These are phyloP conservation scores for Hymenoscyphus salicellus DNA, from an alignment of 2,329 filamentous ascomycete genomes.

Conservation along the genomic window DNA sequence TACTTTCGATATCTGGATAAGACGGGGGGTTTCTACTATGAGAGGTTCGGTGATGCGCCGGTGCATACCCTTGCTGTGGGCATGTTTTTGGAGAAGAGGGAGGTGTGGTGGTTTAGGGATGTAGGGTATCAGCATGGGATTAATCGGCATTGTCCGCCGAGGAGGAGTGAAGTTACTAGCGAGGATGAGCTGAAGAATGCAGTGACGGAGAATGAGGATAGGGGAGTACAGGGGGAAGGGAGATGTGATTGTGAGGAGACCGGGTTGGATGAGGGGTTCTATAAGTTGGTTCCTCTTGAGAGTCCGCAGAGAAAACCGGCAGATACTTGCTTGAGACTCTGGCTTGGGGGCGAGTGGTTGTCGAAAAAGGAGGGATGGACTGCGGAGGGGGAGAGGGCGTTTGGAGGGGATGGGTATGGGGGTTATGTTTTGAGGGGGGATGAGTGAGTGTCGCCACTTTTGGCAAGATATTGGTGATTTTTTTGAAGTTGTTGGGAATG, in stretches of 20 bases:
- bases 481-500: too few relatives aligned
- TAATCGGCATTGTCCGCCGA: conserved; percentile 41
- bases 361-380: conserved; percentile 44
- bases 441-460: not conserved
- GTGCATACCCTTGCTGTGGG: conserved; percentile 91
- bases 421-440: conserved; percentile 36
- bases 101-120: conserved; percentile 97
- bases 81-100: conserved; percentile 80
- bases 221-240: conserved; percentile 39
- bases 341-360: conserved; percentile 44
- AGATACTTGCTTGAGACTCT: conserved; percentile 47
- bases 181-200: too few relatives aligned
- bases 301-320: conserved; percentile 46
- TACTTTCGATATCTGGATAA: conserved; percentile 84
- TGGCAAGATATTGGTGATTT: too few relatives aligned
- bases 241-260: conserved; percentile 45
- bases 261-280: conserved; percentile 45
- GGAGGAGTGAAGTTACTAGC: conserved; percentile 28
- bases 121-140: conserved; percentile 88
- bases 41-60: conserved; percentile 94
- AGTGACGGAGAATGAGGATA: conserved; percentile 41
- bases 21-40: conserved; percentile 96
- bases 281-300: conserved; percentile 46
- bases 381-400: conserved; percentile 40
- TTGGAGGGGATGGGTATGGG: conserved; percentile 45